Evolutionary conservation across 2,329 filamentous ascomycete species (phyloP), one percentile per base, ranked within the genome.

Genomic region (Akanthomyces uredinophilus): DNA sequence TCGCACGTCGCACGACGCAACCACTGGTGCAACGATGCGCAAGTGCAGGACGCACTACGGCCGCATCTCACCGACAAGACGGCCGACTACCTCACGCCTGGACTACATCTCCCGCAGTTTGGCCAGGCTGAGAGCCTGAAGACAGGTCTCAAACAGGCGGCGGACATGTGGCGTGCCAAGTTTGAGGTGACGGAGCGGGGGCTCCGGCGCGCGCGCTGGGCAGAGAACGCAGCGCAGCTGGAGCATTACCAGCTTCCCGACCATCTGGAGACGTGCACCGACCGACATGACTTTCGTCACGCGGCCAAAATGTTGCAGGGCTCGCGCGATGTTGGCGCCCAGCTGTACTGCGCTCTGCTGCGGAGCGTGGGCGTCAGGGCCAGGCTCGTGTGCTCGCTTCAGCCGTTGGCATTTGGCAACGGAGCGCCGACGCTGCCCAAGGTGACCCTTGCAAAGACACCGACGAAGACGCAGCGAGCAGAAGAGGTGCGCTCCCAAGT

Each of bases 341-440:
- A 98, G 72, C 74, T 99, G 0, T 96, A 96, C 69, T 98, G 95
- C 72, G 90, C 93, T 3, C 75, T 98, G 37, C 80, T 99, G 4
- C 87, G 95, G 20, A 85, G 87, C n/a, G 86, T 83, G n/a, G 92
- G 91, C 3, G 86, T 98, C 7, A 86, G 92, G 65, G 82, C 91
- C 5, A 84, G 95, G 14, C 80, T 99, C 5, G 90, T 98, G 0
- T 97, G 92, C 73, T 99, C 95, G 5, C 77, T 99, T 4, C 95
- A 99, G 67, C 86, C 88, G 1, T 79, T 99, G 0, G 82, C 90
- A 0, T 93, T 93, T 67, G 79, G 81, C 2, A 82, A 80, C 5
- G 75, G 78, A 0, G 82, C 78, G 0, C 83, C 83, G 2, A 73
- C 77, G 0, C 73, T 85, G 64, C 75, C 78, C 0, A 80, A 78